Conservation (phyloP, 164 flowering plant species). For the Vitis rupestris region DNA sequence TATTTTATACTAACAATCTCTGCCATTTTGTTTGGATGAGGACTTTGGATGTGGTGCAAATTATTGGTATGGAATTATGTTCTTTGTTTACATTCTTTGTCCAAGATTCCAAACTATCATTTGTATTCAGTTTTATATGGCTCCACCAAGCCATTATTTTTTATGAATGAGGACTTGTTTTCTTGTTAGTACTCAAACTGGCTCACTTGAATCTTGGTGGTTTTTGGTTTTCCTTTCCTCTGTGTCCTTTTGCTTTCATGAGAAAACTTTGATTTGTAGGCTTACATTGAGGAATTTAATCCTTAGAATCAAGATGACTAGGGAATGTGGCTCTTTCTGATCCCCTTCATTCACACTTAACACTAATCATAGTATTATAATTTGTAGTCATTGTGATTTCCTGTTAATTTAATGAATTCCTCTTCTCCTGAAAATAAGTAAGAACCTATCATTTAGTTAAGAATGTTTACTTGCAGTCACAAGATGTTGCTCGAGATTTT, state of each 20-base stretch:
- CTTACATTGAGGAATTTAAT: neutral
- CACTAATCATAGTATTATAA: no score
- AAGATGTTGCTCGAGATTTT: slow-evolving; percentile 83
- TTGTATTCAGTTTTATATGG: neutral
- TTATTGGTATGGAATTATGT: neutral
- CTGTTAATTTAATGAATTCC: neutral
- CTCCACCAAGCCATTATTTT: neutral
- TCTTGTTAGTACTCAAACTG: neutral
- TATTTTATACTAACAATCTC: neutral
- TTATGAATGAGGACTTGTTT: neutral
- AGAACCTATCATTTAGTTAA: neutral
- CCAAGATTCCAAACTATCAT: neutral
- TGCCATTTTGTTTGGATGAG: neutral
- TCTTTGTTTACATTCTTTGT: neutral
- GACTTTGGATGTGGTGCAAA: neutral
- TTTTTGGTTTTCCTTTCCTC: neutral
- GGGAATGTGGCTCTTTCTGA: no score
- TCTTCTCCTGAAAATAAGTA: neutral
- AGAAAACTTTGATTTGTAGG: neutral
- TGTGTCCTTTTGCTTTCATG: neutral
- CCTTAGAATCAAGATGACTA: no score
- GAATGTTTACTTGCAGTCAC: slow-evolving; percentile 53
- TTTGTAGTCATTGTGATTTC: neutral
- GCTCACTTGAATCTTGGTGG: neutral
- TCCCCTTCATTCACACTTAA: no score